These are phyloP conservation scores for Mixia osmundae DNA, from an alignment of 1,284 basidiomycete species.

Conservation along the genomic window DNA sequence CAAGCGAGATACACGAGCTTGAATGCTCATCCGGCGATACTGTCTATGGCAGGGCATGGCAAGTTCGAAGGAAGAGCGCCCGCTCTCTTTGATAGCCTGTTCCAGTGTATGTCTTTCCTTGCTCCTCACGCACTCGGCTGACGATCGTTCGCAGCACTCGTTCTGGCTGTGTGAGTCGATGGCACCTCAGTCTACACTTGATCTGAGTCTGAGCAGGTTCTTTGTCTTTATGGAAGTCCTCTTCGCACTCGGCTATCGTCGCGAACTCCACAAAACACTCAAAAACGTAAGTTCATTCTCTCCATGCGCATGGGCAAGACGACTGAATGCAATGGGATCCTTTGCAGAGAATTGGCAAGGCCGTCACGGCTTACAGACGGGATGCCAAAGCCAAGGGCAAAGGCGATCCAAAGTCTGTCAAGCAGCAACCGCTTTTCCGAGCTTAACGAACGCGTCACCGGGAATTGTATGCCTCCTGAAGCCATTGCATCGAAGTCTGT, in stretches of 20 bases:
- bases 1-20: conserved; percentile 3
- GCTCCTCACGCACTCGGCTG: neutral
- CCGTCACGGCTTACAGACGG: conserved; percentile 5
- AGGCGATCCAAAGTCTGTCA: neutral
- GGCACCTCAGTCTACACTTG: neutral
- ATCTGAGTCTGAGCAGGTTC: conserved; percentile 5
- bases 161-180: conserved; percentile 8
- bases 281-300: conserved; percentile 9
- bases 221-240: conserved; percentile 18
- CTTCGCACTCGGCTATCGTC: conserved; percentile 17
- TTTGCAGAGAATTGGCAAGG: conserved; percentile 10
- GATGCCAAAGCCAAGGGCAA: neutral
- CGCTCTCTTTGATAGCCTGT: conserved; percentile 16
- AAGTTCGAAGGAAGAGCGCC: conserved; percentile 20
- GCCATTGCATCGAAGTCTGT: too few relatives aligned
- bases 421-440: too few relatives aligned
- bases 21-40: too few relatives aligned
- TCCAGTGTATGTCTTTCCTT: conserved; percentile 12
- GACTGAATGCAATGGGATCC: neutral
- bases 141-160: conserved; percentile 1
- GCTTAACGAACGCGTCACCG: too few relatives aligned
- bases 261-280: conserved; percentile 13
- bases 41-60: conserved; percentile 7
- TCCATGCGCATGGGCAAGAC: neutral
- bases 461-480: too few relatives aligned